Evolutionary conservation across 352 stramenopile species (phyloP).

Genomic region (Phytophthora vignae): DNA sequence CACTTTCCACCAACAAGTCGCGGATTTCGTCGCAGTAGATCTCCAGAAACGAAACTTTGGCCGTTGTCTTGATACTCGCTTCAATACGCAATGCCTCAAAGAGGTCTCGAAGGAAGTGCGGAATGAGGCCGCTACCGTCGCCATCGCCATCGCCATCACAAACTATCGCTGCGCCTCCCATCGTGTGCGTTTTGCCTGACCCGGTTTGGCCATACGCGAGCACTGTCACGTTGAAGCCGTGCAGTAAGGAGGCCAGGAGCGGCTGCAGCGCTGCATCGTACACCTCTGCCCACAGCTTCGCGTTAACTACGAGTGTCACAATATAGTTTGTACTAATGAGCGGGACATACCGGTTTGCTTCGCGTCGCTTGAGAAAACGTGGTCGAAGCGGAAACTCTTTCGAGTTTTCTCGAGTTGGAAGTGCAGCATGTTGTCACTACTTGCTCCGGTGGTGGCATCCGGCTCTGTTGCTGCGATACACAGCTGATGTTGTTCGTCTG

Average conservation of each 20-base stretch:
- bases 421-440: constrained; percentile 31
- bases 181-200: constrained; percentile 85
- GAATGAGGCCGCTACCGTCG: constrained; percentile 68
- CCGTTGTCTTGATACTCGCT: constrained; percentile 38
- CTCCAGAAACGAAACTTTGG: constrained; percentile 91
- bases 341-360: constrained; percentile 45
- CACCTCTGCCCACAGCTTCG: constrained; percentile 45
- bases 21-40: constrained; percentile 98
- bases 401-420: constrained; percentile 47
- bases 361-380: constrained; percentile 54
- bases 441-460: not conserved
- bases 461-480: constrained; percentile 22
- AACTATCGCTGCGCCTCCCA: constrained; percentile 59
- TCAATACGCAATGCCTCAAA: constrained; percentile 50
- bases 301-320: constrained; percentile 8
- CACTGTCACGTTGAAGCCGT: constrained; percentile 89
- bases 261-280: constrained; percentile 75
- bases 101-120: constrained; percentile 77
- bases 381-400: constrained; percentile 74
- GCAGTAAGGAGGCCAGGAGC: constrained; percentile 78
- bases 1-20: constrained; percentile 85
- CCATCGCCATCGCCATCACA: constrained; percentile 30
- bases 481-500: constrained; percentile 9
- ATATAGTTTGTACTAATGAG: not conserved
- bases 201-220: constrained; percentile 87